Conservation (phyloP, 768 basidiomycete genomes). For the Amanita pallidorosea region DNA sequence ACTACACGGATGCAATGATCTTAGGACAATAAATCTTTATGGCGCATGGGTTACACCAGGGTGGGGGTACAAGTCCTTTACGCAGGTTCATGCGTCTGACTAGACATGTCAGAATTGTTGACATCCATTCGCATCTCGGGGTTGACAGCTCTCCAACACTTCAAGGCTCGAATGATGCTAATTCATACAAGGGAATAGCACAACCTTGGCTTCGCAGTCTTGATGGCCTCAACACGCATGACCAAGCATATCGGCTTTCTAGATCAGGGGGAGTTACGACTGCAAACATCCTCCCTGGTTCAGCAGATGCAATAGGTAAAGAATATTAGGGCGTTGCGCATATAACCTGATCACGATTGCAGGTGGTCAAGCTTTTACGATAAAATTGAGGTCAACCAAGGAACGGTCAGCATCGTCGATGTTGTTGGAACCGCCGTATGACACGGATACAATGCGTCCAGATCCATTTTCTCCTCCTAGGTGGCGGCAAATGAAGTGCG, state of each 20-base stretch:
- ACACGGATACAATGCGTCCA: slow-evolving; percentile 30
- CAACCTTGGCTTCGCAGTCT: slow-evolving; percentile 55
- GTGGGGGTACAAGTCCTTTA: slow-evolving; percentile 9
- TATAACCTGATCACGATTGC: slow-evolving; percentile 1
- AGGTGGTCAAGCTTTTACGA: slow-evolving; percentile 78
- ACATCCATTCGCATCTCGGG: slow-evolving; percentile 46
- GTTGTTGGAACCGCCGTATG: slow-evolving; percentile 65
- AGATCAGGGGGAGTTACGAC: slow-evolving; percentile 77
- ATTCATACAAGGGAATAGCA: slow-evolving; percentile 35
- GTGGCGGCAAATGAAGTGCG: slow-evolving; percentile 72
- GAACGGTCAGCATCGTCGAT: slow-evolving; percentile 66
- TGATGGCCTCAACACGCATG: slow-evolving; percentile 71
- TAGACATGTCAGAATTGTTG: slow-evolving; percentile 18
- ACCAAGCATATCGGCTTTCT: slow-evolving; percentile 52
- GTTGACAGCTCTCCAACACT: slow-evolving; percentile 21
- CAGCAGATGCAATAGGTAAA: slow-evolving; percentile 48
- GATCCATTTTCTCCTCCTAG: slow-evolving; percentile 29
- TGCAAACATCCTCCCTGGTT: slow-evolving; percentile 63
- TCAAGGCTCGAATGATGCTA: slow-evolving; percentile 34
- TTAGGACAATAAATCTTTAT: slow-evolving; percentile 37
- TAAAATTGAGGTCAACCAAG: slow-evolving; percentile 66
- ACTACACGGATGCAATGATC: slow-evolving; percentile 12
- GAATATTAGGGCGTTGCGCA: background rate
- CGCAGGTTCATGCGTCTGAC: slow-evolving; percentile 5
- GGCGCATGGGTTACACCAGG: slow-evolving; percentile 75